Evolutionary conservation across 1,284 basidiomycete species (phyloP), one percentile per base, ranked within the genome.

Genomic region (Phenoliferia sp.): DNA sequence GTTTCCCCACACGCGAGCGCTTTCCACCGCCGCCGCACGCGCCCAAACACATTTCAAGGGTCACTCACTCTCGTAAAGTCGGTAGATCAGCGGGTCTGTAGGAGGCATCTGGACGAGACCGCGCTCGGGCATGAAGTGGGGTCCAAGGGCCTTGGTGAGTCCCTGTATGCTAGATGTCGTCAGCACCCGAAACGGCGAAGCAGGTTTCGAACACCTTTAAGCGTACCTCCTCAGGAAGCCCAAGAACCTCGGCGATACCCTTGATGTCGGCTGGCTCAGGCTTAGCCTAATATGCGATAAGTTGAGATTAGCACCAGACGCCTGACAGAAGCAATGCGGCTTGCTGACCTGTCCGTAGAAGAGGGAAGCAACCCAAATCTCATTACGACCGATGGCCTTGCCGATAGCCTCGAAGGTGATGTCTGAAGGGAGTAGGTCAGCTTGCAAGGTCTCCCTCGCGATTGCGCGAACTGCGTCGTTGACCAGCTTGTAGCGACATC

Each of bases 281-380:
- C 79, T 90, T 90, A 0, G 90, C 90, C 86, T 90, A 69, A n/a
- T n/a, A n/a, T n/a, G n/a, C n/a, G n/a, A n/a, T n/a, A n/a, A n/a
- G n/a, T n/a, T n/a, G n/a, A n/a, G n/a, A n/a, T n/a, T n/a, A n/a
- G n/a, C n/a, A n/a, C n/a, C 48, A 33, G 28, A 22, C 36, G 44
- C 17, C 31, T 19, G 34, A 28, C 34, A 31, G 26, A 33, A 36
- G 12, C 39, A 44, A 22, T 22, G 39, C 39, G 12, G 57, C 57
- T 34, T 9, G 2, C 57, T 22, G 10, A 39, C 61, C 54, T 92
- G 90, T 10, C 89, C 91, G 74, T 91, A 93, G 80, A 94, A 91
- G 52, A 89, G 84, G 0, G 90, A 86, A 2, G 91, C 91, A n/a
- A 91, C 84, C 90, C 90, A 94, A 48, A 93, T 84, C 78, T 94